Percentiles rank a stretch among this genome's conserved stretches.
Conservation (phyloP, 139 green algal species). For the Picochlorum costavermella region DNA sequence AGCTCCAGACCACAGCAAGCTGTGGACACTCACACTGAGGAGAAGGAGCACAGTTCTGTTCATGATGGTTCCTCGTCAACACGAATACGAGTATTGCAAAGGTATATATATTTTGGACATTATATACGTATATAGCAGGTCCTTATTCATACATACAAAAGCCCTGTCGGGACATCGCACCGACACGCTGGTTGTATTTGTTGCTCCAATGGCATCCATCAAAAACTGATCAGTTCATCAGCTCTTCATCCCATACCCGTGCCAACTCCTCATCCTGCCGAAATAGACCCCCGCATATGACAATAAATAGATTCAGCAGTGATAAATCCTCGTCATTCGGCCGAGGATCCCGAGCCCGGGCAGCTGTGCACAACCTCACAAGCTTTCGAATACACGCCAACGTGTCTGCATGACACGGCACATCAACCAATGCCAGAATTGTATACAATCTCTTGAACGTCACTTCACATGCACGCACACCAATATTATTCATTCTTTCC, state of each 20-base stretch:
- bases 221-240: not conserved
- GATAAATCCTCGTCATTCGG: slow-evolving; percentile 35
- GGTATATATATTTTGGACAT: no score
- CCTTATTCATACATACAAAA: no score
- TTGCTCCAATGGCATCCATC: not conserved
- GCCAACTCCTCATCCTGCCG: slow-evolving; percentile 61
- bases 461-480: not conserved
- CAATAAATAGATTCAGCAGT: slow-evolving; percentile 65
- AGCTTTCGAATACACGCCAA: slow-evolving; percentile 34
- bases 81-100: no score
- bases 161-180: no score
- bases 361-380: slow-evolving; percentile 39
- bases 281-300: slow-evolving; percentile 67
- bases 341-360: slow-evolving; percentile 17
- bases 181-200: not conserved
- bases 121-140: no score
- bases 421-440: slow-evolving; percentile 33
- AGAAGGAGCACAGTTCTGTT: no score
- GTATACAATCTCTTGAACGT: slow-evolving; percentile 32
- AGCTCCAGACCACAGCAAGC: no score
- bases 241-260: slow-evolving; percentile 20
- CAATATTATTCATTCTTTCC: not conserved
- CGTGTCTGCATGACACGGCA: slow-evolving; percentile 37
- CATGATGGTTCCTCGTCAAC: no score
- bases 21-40: no score